Base-by-base conservation (phyloP, 208 protist genomes). In the Crithidia bombi region DNA sequence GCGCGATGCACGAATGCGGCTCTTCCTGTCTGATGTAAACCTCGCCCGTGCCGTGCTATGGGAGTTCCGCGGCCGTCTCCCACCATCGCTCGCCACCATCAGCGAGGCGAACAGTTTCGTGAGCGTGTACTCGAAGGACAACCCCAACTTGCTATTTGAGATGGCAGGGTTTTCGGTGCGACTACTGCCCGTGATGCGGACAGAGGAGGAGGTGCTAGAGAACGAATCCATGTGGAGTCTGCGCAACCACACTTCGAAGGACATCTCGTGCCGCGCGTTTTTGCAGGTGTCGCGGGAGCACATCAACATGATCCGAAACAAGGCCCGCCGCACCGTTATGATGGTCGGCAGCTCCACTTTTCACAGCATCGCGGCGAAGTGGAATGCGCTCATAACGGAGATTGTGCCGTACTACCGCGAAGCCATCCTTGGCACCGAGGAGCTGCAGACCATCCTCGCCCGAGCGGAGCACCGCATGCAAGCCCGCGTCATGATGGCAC, bases 391-490 rank as follows among this genome's bases (percentile, higher is more conserved):
- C 14, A 79, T 99, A 15, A 99, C 99, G 52, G 98, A 99, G 62
- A 90, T 99, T 35, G 99, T 99, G 76, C 99, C 99, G 10, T 99
- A 99, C 89, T 99, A 98, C 87, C 89, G 99, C 70, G 99, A 99
- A 87, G 99, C 99, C 23, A 98, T 99, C 38, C 84, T 99, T 35
- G 90, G 98, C 39, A 98, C 97, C 9, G 91, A 96, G 69, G 97
- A 99, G 84, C 87, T 99, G 65, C 96, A 99, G 35, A 97, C 99
- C 58, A 81, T 99, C 36, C 88, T 99, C 7, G 99, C 99, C 36
- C 98, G 98, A 78, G 99, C 98, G 67, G 99, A 99, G 85, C 99
- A 99, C 88, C 99, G 99, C 78, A 99, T 99, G 87, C 99, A 99
- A 92, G 99, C 98, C 14, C 93, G 99, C 47, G 96, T 99, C 67